A percentile compares a stretch with the other conserved stretches of the same genome.
Conservation (phyloP, 495 filamentous ascomycete species). For the Acidiella bohemica region DNA sequence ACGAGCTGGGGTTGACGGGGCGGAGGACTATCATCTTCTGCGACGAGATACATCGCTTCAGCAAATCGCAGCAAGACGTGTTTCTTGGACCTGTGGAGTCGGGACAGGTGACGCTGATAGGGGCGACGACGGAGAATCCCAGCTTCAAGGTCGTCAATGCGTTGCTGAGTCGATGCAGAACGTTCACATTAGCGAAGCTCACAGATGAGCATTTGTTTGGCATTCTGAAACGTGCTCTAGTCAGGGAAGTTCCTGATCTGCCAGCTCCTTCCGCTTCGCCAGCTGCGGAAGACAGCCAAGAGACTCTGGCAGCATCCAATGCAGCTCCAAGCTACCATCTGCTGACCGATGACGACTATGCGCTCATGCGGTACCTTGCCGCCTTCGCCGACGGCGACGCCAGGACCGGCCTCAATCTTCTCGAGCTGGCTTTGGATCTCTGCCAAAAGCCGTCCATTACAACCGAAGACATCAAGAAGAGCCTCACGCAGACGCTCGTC, state of each 20-base stretch:
- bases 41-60: slow-evolving; percentile 93
- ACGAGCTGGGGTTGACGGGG: slow-evolving; percentile 68
- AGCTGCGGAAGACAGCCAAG: not conserved
- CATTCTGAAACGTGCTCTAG: slow-evolving; percentile 64
- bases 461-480: slow-evolving; percentile 56
- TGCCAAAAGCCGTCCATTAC: slow-evolving; percentile 39
- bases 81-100: slow-evolving; percentile 88
- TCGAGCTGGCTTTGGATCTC: slow-evolving; percentile 68
- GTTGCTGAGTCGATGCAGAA: slow-evolving; percentile 75
- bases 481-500: slow-evolving; percentile 78
- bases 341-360: slow-evolving; percentile 54
- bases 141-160: slow-evolving; percentile 88
- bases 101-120: slow-evolving; percentile 81
- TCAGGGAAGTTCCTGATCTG: slow-evolving; percentile 17
- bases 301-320: slow-evolving; percentile 12
- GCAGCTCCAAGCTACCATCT: slow-evolving; percentile 29
- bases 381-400: slow-evolving; percentile 85
- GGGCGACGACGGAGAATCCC: slow-evolving; percentile 93
- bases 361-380: slow-evolving; percentile 62
- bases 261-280: slow-evolving; percentile 15
- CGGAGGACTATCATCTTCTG: slow-evolving; percentile 94
- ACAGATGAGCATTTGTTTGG: slow-evolving; percentile 51
- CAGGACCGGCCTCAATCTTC: slow-evolving; percentile 77
- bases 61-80: slow-evolving; percentile 86
- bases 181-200: slow-evolving; percentile 70